Evolutionary conservation across 176 grass and related monocot genomes (phyloP).

Genomic region (Oryza rufipogon): DNA sequence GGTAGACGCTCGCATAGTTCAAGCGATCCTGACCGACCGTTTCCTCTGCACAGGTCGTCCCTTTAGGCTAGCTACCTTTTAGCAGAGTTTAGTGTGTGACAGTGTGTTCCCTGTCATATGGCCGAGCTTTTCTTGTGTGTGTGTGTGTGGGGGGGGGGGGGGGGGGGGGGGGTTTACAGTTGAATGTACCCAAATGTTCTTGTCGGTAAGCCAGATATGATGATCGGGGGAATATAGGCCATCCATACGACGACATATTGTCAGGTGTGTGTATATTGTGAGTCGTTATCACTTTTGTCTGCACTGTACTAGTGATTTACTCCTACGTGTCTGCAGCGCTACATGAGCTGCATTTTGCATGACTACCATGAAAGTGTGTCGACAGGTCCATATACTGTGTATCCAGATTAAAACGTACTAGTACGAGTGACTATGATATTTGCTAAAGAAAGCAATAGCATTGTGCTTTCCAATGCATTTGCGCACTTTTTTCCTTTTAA

Average conservation of each 20-base stretch:
- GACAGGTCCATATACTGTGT: background rate
- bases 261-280: background rate
- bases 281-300: constrained; percentile 29
- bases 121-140: constrained; percentile 2
- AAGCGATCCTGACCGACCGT: constrained; percentile 46
- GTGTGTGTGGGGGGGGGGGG: no score
- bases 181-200: constrained; percentile 53
- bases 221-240: constrained; percentile 30
- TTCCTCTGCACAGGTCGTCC: constrained; percentile 19
- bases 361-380: background rate
- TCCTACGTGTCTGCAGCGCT: background rate
- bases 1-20: constrained; percentile 54
- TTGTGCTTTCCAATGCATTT: constrained; percentile 17
- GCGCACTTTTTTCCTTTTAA: background rate
- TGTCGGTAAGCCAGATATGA: constrained; percentile 48
- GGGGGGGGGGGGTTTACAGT: constrained; percentile 3
- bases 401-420: background rate
- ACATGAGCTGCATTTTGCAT: constrained; percentile 2
- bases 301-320: constrained; percentile 1
- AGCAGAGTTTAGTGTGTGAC: constrained; percentile 33
- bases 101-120: constrained; percentile 50
- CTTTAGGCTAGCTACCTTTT: constrained; percentile 3
- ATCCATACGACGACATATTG: background rate
- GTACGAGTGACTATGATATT: constrained; percentile 5
- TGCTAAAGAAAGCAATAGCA: constrained; percentile 32